Conservation (phyloP, 768 basidiomycete species). For the Kwoniella pini region DNA sequence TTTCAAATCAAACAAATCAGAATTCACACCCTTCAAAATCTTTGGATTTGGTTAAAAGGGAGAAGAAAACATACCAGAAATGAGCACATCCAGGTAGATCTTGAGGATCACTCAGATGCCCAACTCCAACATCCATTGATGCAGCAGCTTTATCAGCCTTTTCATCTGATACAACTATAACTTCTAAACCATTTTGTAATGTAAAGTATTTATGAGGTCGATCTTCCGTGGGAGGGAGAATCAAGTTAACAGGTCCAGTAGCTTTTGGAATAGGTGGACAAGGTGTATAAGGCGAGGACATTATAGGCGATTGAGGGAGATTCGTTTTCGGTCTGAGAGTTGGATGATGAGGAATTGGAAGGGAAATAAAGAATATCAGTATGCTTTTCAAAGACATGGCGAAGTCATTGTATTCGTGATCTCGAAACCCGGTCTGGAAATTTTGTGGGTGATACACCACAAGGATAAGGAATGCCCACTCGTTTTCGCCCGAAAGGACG, state of each 20-base stretch:
- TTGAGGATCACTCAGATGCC: conserved; percentile 89
- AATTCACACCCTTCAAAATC: too few species aligned
- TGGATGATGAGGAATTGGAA: neutral
- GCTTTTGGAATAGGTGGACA: conserved; percentile 42
- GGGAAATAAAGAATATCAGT: neutral
- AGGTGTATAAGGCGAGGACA: conserved; percentile 34
- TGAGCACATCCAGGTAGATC: conserved; percentile 56
- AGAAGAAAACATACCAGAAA: conserved; percentile 49
- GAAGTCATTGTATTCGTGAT: neutral
- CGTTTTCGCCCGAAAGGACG: neutral
- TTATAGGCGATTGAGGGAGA: conserved; percentile 9
- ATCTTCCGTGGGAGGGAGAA: conserved; percentile 51
- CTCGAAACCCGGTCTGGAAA: too few species aligned
- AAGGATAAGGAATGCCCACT: neutral
- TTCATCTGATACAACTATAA: conserved; percentile 75
- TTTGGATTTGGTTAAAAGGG: too few species aligned
- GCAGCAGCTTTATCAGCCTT: conserved; percentile 93
- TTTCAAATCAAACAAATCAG: neutral
- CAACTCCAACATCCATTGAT: conserved; percentile 89
- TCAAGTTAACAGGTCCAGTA: conserved; percentile 35
- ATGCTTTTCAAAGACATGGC: neutral
- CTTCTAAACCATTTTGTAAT: conserved; percentile 87
- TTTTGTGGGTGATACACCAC: too few species aligned
- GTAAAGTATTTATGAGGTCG: conserved; percentile 63
- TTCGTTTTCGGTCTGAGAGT: conserved; percentile 6